phyloP scores from a whole-genome alignment of 257 asterid species.

The Penstemon barbatus region DNA sequence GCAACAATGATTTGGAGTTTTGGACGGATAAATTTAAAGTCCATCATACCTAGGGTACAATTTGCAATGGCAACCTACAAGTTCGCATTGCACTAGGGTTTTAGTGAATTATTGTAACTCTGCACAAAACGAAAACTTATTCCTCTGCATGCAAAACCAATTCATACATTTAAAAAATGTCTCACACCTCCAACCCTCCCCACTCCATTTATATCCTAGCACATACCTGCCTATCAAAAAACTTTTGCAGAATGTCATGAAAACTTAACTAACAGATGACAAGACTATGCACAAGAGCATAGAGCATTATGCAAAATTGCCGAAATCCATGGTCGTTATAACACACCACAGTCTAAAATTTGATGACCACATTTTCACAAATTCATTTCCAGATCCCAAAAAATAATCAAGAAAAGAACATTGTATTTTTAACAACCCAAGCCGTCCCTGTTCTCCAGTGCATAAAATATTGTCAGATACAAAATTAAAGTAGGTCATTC shows the following conservation, averaged over 20 bases:
- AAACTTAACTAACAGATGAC: not conserved
- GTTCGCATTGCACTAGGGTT: not conserved
- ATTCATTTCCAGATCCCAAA: slow-evolving; percentile 13
- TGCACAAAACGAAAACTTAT: not conserved
- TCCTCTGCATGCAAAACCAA: not conserved
- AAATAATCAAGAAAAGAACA: slow-evolving; percentile 15
- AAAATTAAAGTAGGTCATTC: slow-evolving; percentile 1
- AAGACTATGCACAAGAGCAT: not conserved
- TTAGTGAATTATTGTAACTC: not conserved
- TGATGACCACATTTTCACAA: slow-evolving; percentile 12
- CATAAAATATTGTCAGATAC: not conserved
- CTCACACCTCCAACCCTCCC: not conserved
- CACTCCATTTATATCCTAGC: not conserved
- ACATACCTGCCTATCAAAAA: not conserved
- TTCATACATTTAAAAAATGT: not conserved
- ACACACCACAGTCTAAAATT: slow-evolving; percentile 20
- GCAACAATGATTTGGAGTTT: not conserved
- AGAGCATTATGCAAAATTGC: slow-evolving; percentile 14
- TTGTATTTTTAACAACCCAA: not conserved
- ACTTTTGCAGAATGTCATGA: not conserved
- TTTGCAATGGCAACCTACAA: slow-evolving; percentile 5
- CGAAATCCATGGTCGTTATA: slow-evolving; percentile 1
- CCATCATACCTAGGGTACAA: not conserved
- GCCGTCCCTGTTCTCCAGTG: not conserved
- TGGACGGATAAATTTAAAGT: not conserved